Evolutionary conservation across 768 basidiomycete species (phyloP).

Genomic region (Pisolithus marmoratus): DNA sequence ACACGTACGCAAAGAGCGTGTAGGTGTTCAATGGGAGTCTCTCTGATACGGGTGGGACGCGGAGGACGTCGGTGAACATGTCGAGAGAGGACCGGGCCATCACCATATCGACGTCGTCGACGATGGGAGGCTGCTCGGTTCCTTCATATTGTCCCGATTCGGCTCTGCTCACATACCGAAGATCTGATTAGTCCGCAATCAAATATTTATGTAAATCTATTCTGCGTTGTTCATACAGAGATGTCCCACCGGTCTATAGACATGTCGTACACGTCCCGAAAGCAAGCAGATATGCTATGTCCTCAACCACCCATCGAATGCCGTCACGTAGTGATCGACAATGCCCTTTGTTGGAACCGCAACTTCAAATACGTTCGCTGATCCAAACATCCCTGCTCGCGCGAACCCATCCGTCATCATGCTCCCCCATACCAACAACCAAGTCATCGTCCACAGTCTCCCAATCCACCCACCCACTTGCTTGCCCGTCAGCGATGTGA

Average conservation of each 20-base stretch:
- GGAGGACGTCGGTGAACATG: background rate
- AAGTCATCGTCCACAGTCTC: slow-evolving; percentile 43
- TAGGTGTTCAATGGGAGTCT: slow-evolving; percentile 24
- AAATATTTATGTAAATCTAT: too few species aligned
- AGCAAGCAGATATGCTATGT: too few species aligned
- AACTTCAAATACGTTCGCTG: background rate
- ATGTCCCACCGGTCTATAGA: too few species aligned
- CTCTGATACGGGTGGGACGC: slow-evolving; percentile 1
- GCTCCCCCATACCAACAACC: slow-evolving; percentile 42
- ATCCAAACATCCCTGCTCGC: slow-evolving; percentile 1
- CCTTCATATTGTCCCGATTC: background rate
- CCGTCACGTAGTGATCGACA: background rate
- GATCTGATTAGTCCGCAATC: too few species aligned
- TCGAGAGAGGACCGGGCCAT: background rate
- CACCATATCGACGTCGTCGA: background rate
- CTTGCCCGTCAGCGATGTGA: slow-evolving; percentile 27
- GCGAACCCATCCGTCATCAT: slow-evolving; percentile 36
- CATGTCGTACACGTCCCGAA: too few species aligned
- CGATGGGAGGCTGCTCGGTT: background rate
- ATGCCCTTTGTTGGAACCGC: background rate
- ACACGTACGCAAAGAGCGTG: slow-evolving; percentile 31
- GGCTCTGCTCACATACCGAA: too few species aligned
- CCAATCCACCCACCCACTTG: slow-evolving; percentile 41
- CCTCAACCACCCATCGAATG: background rate
- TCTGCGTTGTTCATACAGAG: too few species aligned